Conservation (phyloP, 495 filamentous ascomycete genomes). For the Lasiosphaeris hirsuta region DNA sequence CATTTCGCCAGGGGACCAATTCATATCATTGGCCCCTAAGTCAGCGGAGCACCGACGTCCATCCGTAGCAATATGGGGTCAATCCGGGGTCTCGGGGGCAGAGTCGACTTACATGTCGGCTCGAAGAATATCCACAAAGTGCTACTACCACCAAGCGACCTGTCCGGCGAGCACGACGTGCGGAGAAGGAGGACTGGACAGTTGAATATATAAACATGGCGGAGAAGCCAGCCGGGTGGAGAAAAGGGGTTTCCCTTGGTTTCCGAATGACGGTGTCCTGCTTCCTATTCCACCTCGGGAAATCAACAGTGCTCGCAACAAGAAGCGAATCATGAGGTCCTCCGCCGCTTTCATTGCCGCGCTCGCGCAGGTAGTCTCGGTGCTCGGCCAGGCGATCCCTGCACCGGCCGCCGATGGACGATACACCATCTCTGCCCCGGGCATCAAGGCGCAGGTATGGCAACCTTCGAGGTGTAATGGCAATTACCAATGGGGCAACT, state of each 20-base stretch:
- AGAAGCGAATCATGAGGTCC: slow-evolving; percentile 15
- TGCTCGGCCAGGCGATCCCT: slow-evolving; percentile 13
- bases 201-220: slow-evolving; percentile 16
- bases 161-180: background rate
- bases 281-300: slow-evolving; percentile 6
- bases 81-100: slow-evolving; percentile 16
- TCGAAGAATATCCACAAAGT: slow-evolving; percentile 5
- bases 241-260: background rate
- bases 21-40: slow-evolving; percentile 3
- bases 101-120: slow-evolving; percentile 3
- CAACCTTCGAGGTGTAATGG: background rate
- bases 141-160: background rate
- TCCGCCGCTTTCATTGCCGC: slow-evolving; percentile 15
- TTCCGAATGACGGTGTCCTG: background rate
- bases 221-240: background rate
- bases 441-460: slow-evolving; percentile 51
- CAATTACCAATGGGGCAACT: background rate
- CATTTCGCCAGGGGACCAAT: slow-evolving; percentile 5
- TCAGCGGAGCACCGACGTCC: slow-evolving; percentile 15
- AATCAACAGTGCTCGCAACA: background rate
- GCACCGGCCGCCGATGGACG: slow-evolving; percentile 36
- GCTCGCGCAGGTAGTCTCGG: slow-evolving; percentile 11
- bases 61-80: slow-evolving; percentile 11
- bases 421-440: slow-evolving; percentile 49
- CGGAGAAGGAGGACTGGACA: background rate